These are phyloP conservation scores for Hypoxylon subgilvum DNA, from an alignment of 495 filamentous ascomycete species.

Conservation along the genomic window DNA sequence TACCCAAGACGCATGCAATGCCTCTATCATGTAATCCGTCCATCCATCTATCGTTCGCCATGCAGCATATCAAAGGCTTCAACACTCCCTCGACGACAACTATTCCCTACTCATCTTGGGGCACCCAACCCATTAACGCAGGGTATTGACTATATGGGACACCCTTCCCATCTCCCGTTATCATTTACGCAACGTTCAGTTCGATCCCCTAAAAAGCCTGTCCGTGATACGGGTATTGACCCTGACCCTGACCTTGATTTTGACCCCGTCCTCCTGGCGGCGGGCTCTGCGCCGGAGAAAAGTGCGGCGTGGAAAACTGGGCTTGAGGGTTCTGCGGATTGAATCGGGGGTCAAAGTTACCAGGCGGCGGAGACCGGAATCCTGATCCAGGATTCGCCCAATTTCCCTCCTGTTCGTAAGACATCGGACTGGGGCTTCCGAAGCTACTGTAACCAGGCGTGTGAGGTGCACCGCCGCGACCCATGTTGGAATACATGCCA, in stretches of 20 bases:
- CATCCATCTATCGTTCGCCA: too few species aligned
- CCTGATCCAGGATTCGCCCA: constrained; percentile 39
- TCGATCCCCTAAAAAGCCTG: constrained; percentile 46
- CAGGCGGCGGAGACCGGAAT: constrained; percentile 39
- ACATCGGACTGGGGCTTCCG: constrained; percentile 25
- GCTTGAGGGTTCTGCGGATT: constrained; percentile 34
- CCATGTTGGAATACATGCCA: constrained; percentile 45
- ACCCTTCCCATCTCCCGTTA: too few species aligned
- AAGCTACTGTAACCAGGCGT: constrained; percentile 25
- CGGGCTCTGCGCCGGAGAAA: constrained; percentile 25
- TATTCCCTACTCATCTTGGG: too few species aligned
- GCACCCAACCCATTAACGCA: too few species aligned
- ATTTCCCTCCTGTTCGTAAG: constrained; percentile 36
- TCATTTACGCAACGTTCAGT: not conserved
- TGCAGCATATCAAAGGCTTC: too few species aligned
- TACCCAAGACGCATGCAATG: constrained; percentile 31
- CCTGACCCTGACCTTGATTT: constrained; percentile 43
- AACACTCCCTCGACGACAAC: too few species aligned
- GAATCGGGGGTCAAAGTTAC: constrained; percentile 36
- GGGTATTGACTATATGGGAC: too few species aligned
- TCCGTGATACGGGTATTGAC: constrained; percentile 44
- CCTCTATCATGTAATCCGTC: constrained; percentile 30
- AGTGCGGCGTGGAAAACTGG: constrained; percentile 37
- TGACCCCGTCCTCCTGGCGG: constrained; percentile 39
- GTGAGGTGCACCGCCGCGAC: constrained; percentile 21